Base-by-base conservation (phyloP, 306 rosid species). In the Luffa aegyptiaca region DNA sequence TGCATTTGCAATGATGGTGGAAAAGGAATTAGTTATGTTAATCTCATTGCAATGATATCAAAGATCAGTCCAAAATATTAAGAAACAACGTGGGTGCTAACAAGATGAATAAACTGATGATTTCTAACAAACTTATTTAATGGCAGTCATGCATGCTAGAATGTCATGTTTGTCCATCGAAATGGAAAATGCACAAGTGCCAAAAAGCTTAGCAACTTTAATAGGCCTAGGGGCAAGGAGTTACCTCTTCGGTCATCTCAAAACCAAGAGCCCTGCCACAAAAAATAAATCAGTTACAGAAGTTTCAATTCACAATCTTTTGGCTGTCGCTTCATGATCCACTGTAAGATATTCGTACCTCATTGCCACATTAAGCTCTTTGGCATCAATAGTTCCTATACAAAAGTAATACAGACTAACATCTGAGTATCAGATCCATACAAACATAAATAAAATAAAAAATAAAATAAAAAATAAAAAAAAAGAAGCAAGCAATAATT, bases 171-270 rank as follows among this genome's bases (percentile, higher is more conserved):
- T 70, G 36, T 45, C n/a, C 53, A 20, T 70, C 14, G 10, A 44
- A 69, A 17, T 18, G 75, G 46, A 3, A 8, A 8, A 69, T 69
- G 35, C 77, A 72, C 16, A 48, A 72, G 16, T 45, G 57, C 77
- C 11, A 71, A 48, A 49, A 73, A 14, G 20, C 33, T 20, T 7
- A 33, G 33, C 14, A 70, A 77, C 56, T 4, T 59, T 31, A 10
- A 13, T 35, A 49, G 12, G 46, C 66, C 53, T 41, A 78, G 46
- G 0, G 45, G 55, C 2, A 33, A 33, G 51, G 79, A 46, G 61
- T 83, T 88, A 95, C 99, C 96, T 91, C 93, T 61, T 95, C 99
- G 11, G 97, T 95, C 99, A 95, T 95, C 90, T 95, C 99, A 82
- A 95, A 93, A 62, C 98, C 99, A 77, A 95, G 98, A 57, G 99